Evolutionary conservation across 1,139 yeast species (phyloP), one percentile per base, ranked within the genome.

Genomic region (Geotrichum restrictum): DNA sequence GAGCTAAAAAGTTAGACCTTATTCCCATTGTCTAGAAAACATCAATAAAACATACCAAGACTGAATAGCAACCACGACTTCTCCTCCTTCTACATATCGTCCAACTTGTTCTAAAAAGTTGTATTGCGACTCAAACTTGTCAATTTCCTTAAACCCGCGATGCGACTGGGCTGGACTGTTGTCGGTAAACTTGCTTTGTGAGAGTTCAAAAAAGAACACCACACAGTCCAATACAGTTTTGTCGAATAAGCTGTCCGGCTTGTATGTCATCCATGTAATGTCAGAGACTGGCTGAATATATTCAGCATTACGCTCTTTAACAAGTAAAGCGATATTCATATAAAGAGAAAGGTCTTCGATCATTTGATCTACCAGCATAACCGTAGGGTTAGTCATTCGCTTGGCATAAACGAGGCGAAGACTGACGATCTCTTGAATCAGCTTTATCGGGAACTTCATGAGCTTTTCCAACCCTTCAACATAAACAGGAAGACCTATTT

Each of bases 321-420:
- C 81, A 57, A 82, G 87, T 22, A 88, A 75, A 0, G 96, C 94
- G 45, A 91, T 74, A 42, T 81, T 78, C 51, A 91, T 79, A 64
- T 88, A 88, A 1, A 84, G 77, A 59, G 84, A 83, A 64, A 91
- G 85, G 67, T 89, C 96, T 47, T 83, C 93, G 59, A 93, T 80
- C 80, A 88, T 86, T 69, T 91, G 97, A 68, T 93, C 98, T 59
- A 93, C 87, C 84, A 91, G 88, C 91, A 89, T 86, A 80, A 89
- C 81, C 0, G 98, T 89, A 1, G 96, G 96, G 61, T 87, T 87
- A 53, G 80, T 82, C 54, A 91, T 71, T 62, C 85, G 85, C 67
- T 79, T 77, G 3, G 97, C 96, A 64, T 88, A 89, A 1, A 78
- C 74, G 51, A 93, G 75, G 59, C 98, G 77, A 42, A 88, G 80